These are phyloP conservation scores for Aspergillus pseudoglaucus DNA, from an alignment of 2,329 filamentous ascomycete species.

Conservation along the genomic window DNA sequence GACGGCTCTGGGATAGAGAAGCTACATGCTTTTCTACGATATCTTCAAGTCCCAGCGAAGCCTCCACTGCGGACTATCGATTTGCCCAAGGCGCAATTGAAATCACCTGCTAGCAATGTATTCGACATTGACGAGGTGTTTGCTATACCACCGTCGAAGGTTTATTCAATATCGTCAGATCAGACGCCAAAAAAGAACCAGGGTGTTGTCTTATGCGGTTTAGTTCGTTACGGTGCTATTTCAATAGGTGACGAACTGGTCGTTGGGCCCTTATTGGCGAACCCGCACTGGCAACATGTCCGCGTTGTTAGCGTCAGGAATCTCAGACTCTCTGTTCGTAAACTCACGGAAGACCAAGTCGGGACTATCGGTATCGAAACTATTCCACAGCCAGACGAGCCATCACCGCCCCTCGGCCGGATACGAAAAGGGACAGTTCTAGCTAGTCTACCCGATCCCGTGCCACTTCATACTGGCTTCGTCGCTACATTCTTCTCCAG, in stretches of 20 bases:
- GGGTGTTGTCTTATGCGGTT: conserved; percentile 74
- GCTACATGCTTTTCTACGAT: conserved; percentile 72
- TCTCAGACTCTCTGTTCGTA: conserved; percentile 72
- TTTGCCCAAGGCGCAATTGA: conserved; percentile 7
- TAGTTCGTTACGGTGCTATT: conserved; percentile 71
- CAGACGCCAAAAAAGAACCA: conserved; percentile 40
- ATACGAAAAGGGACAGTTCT: conserved; percentile 79
- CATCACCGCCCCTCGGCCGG: conserved; percentile 27
- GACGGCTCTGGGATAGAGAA: conserved; percentile 75
- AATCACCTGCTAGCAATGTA: conserved; percentile 51
- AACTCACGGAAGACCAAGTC: conserved; percentile 71
- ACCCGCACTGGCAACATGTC: conserved; percentile 68
- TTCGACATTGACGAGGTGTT: conserved; percentile 94
- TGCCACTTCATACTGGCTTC: conserved; percentile 56
- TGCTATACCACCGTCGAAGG: conserved; percentile 60
- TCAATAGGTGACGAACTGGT: conserved; percentile 71
- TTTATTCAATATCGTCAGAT: conserved; percentile 37
- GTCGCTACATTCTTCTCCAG: conserved; percentile 63
- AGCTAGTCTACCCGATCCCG: conserved; percentile 47
- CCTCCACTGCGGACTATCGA: conserved; percentile 18
- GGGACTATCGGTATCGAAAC: conserved; percentile 74
- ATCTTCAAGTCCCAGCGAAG: conserved; percentile 61
- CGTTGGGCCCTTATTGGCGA: conserved; percentile 64
- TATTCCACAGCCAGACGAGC: conserved; percentile 16
- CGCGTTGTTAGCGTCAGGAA: conserved; percentile 82